Conservation (phyloP, 1,284 basidiomycete genomes). For the Cutaneotrichosporon curvatum region DNA sequence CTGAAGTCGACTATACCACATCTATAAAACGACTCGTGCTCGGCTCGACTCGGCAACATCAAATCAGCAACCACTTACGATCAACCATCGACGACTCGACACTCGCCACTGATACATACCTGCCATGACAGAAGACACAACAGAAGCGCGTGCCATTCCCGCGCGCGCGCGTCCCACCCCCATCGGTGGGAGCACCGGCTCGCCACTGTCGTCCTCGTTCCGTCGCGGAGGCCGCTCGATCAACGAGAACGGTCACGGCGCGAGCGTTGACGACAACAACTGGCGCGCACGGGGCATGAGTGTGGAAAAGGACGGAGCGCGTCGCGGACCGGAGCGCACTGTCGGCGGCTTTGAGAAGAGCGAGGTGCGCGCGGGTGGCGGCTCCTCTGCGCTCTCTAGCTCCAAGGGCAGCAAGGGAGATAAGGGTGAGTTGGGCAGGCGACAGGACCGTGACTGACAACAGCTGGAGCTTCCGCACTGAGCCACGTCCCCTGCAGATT, state of each 20-base stretch:
- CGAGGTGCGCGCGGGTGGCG: constrained; percentile 17
- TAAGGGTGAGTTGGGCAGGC: not conserved
- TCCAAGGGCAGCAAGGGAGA: constrained; percentile 15
- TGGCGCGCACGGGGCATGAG: constrained; percentile 22
- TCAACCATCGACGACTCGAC: too few species aligned
- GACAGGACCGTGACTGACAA: not conserved
- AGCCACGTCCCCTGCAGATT: constrained; percentile 98
- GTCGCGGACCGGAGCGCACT: constrained; percentile 25
- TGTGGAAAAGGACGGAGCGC: constrained; percentile 4
- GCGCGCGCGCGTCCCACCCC: constrained; percentile 32
- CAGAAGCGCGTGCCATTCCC: constrained; percentile 17
- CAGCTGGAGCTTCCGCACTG: constrained; percentile 45
- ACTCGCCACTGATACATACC: too few species aligned
- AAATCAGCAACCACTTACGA: too few species aligned
- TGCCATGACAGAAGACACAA: too few species aligned
- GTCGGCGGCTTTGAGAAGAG: constrained; percentile 35
- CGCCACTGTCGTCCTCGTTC: constrained; percentile 6
- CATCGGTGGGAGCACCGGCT: constrained; percentile 18
- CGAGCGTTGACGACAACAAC: constrained; percentile 20
- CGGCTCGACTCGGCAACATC: too few species aligned
- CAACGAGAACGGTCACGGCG: constrained; percentile 9
- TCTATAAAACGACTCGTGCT: too few species aligned
- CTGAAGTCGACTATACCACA: too few species aligned
- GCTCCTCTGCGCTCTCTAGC: constrained; percentile 11
- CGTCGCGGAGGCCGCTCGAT: constrained; percentile 10